These are phyloP conservation scores for Coemansia sp. DNA, from an alignment of 192 early-diverging fungal species.

Conservation along the genomic window DNA sequence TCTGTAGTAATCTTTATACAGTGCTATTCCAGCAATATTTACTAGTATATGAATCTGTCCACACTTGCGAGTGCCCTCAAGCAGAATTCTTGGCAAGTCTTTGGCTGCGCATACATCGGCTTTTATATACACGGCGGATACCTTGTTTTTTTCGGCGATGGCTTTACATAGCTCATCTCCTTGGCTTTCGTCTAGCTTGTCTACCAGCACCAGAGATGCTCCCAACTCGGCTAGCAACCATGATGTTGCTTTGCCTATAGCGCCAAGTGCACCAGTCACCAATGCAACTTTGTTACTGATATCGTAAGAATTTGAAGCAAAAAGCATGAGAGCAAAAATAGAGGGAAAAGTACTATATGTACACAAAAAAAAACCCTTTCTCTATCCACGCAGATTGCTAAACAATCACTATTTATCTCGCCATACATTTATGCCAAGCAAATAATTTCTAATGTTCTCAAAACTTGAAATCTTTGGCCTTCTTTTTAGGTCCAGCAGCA, in stretches of 20 bases:
- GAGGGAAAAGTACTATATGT: too few species aligned
- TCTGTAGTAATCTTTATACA: conserved; percentile 40
- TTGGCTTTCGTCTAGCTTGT: conserved; percentile 7
- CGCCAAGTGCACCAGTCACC: conserved; percentile 45
- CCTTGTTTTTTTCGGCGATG: background rate
- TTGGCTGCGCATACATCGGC: conserved; percentile 6
- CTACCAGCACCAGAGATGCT: conserved; percentile 36
- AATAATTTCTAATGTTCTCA: conserved; percentile 12
- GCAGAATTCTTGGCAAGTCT: conserved; percentile 33
- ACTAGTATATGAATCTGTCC: conserved; percentile 59
- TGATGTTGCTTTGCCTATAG: conserved; percentile 24
- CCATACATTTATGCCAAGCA: background rate
- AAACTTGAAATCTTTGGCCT: conserved; percentile 51
- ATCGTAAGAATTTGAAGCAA: conserved; percentile 1
- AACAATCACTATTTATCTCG: background rate
- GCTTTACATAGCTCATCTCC: conserved; percentile 12
- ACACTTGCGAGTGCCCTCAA: conserved; percentile 48
- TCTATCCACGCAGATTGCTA: background rate
- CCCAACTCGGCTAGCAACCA: conserved; percentile 13
- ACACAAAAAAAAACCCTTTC: too few species aligned
- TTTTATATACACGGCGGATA: conserved; percentile 4
- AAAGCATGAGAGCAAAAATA: background rate
- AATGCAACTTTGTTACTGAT: conserved; percentile 36
- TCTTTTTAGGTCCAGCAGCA: conserved; percentile 42
- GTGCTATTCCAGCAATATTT: conserved; percentile 64